Conservation (phyloP, 495 filamentous ascomycete genomes). For the Hypoxylon fragiforme region DNA sequence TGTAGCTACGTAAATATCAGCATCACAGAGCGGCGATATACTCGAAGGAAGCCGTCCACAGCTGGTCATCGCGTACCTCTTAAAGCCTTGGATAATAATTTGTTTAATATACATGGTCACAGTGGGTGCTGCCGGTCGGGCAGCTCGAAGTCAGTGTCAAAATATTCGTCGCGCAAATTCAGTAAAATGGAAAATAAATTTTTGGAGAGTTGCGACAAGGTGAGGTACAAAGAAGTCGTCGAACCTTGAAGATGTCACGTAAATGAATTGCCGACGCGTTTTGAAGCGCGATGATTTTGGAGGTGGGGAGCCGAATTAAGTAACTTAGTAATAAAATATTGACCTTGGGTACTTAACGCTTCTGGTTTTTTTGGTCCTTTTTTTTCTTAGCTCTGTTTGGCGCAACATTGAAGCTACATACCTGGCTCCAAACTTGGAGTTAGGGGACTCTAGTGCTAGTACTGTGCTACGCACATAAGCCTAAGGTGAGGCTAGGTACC, state of each 20-base stretch:
- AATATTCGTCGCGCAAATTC: slow-evolving; percentile 28
- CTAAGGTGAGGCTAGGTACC: no score
- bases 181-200: neutral
- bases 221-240: slow-evolving; percentile 5
- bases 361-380: no score
- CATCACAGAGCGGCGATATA: slow-evolving; percentile 1
- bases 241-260: slow-evolving; percentile 25
- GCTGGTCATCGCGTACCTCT: slow-evolving; percentile 66
- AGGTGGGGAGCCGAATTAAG: slow-evolving; percentile 14
- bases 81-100: slow-evolving; percentile 99
- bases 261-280: slow-evolving; percentile 30
- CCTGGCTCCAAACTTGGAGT: neutral
- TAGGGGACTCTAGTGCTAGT: no score
- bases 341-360: neutral
- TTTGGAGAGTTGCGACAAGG: slow-evolving; percentile 16
- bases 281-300: slow-evolving; percentile 26
- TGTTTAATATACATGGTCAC: slow-evolving; percentile 96
- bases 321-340: neutral
- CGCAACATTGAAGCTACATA: no score
- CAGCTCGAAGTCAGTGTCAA: slow-evolving; percentile 34
- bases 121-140: slow-evolving; percentile 38
- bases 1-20: slow-evolving; percentile 70
- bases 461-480: no score
- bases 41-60: neutral
- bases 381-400: no score